Evolutionary conservation across 106 monocot species (phyloP), one percentile per base, ranked within the genome.

Genomic region (Apostasia ramifera): DNA sequence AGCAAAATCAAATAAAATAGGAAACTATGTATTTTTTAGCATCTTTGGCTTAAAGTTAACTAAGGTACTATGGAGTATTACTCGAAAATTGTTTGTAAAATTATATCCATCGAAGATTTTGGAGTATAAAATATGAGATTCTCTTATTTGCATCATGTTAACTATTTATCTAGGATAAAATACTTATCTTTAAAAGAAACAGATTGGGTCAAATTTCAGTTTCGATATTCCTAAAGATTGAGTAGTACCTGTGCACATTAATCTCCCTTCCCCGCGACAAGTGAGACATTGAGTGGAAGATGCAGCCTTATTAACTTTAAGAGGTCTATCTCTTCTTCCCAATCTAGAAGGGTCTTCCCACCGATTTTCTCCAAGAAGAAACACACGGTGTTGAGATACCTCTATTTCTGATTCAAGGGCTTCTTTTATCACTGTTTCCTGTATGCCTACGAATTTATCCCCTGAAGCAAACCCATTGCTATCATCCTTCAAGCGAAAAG

Each of bases 281-380:
- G 89, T 70, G 47, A 89, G 69, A 57, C 95, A 97, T 37, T 76
- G 89, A n/a, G 49, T 71, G 40, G 70, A 7, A 67, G 80, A 77
- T 3, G 37, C 59, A 61, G 59, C 37, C 51, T 69, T 74, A 55
- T 56, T 71, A 66, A 48, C 61, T 44, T 47, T 40, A 5, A 51
- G 57, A 7, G 55, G 59, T 53, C 74, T 91, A 60, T 83, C 69
- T 63, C 58, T 81, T 10, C 39, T 63, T 26, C 39, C 53, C 13
- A 97, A 71, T 66, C 92, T 86, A 4, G 86, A 76, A 53, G 92
- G 84, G 37, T 97, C 95, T 83, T 97, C 95, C 95, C 95, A 97
- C 6, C 95, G 74, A 49, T 97, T 97, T 77, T 97, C 95, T 4
- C 95, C 95, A 9, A 97, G 84, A 73, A 97, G 89, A 76, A 92